Percentiles rank a stretch among this genome's conserved stretches.
Conservation (phyloP, 306 rosid species). For the Ormosia emarginata region DNA sequence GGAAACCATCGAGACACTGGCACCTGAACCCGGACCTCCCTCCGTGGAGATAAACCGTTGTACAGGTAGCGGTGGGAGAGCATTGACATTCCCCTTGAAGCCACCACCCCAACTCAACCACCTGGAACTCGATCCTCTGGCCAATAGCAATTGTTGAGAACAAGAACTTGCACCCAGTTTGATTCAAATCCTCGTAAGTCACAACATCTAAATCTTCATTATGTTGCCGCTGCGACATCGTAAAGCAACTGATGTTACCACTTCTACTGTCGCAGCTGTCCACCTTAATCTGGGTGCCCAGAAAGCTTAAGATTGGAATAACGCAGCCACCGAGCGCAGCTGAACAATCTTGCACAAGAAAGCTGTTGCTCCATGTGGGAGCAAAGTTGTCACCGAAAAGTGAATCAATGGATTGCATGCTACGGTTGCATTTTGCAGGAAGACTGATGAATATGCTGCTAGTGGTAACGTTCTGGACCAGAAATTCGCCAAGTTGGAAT, state of each 20-base stretch:
- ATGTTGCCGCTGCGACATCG: not conserved
- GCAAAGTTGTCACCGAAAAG: slow-evolving; percentile 41
- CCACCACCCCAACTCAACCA: slow-evolving; percentile 83
- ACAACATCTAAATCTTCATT: not conserved
- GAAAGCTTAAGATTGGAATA: slow-evolving; percentile 30
- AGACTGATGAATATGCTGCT: slow-evolving; percentile 48
- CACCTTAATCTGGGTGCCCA: slow-evolving; percentile 7
- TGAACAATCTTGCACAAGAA: slow-evolving; percentile 54
- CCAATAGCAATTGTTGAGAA: slow-evolving; percentile 47
- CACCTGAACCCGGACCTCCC: slow-evolving; percentile 45
- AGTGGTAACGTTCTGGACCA: slow-evolving; percentile 45
- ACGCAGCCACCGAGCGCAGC: slow-evolving; percentile 29
- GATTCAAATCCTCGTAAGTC: not conserved
- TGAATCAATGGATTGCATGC: slow-evolving; percentile 8
- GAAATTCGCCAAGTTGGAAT: slow-evolving; percentile 32
- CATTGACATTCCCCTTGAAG: slow-evolving; percentile 33
- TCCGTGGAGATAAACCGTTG: not conserved
- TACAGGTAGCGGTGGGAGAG: slow-evolving; percentile 24
- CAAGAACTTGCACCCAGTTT: slow-evolving; percentile 36
- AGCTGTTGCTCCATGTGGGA: slow-evolving; percentile 47
- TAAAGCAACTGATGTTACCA: slow-evolving; percentile 51
- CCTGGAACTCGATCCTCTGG: slow-evolving; percentile 40
- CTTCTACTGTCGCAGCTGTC: slow-evolving; percentile 12
- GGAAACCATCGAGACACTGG: slow-evolving; percentile 44
- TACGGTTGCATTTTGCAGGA: slow-evolving; percentile 48